Evolutionary conservation across 306 rosid genomes (phyloP), one percentile per base, ranked within the genome.

Genomic region (Notholithocarpus densiflorus): DNA sequence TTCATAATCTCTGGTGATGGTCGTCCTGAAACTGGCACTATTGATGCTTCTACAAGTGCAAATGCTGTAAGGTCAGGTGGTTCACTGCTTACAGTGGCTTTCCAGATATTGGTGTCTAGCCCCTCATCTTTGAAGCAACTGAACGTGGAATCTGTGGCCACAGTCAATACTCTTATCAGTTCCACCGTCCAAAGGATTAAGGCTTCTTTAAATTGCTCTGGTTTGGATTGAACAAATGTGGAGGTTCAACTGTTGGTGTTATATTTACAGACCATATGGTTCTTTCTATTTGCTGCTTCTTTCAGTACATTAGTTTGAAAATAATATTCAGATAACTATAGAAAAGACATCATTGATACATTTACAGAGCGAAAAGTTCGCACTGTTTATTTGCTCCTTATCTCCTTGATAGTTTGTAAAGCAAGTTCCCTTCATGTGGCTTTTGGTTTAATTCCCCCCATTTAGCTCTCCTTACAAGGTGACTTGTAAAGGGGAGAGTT

Each of bases 21-120:
- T 7, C 81, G 78, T 20, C 12, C 59, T 26, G 20, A 64, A 2
- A 5, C 6, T 10, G 54, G 74, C 11, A 34, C 1, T 14, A 69
- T 14, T 5, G 78, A 14, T 24, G 24, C 45, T 53, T 72, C 87
- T 1, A 77, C 53, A 21, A 57, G 71, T 4, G 4, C 55, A 61
- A 37, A 53, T 32, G 48, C 3, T 37, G 75, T 18, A 0, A 68
- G n/a, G 57, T 4, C 83, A 7, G 40, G 69, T 29, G 96, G 94
- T 20, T 85, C 94, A 0, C 71, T 94, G n/a, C 82, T 94, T 0
- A 90, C 96, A 0, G 72, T 89, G 60, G 84, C 84, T 20, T 83
- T 80, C 17, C 98, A 94, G 73, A 31, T 90, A 17, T 1, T 89
- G 76, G 79, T 77, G 21, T 77, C 83, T 0, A 69, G 72, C 40